Evolutionary conservation across 2,329 filamentous ascomycete genomes (phyloP), one percentile per base, ranked within the genome.

Genomic region (Xylaria sp.): DNA sequence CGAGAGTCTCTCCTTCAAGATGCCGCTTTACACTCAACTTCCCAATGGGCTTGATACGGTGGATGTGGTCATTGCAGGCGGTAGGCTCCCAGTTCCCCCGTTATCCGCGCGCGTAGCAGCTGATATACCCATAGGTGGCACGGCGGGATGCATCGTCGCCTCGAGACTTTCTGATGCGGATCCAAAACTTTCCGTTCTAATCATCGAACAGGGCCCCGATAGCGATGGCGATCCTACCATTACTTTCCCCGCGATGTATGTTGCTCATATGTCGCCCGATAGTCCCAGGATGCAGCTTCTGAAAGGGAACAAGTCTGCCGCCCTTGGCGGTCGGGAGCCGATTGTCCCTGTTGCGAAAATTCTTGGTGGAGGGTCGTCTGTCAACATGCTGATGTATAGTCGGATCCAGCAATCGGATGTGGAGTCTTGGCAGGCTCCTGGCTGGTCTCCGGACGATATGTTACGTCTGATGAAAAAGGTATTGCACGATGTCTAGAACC

Each of bases 361-460:
- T 0, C 75, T 87, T 0, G 85, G 85, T 27, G 85, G 85, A n/a
- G 84, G 84, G 4, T 80, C 77, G 1, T 79, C 79, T 1, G 79
- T 82, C 31, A 83, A 83, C 58, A 78, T 81, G 63, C 77, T 81
- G 76, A 79, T 82, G 72, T 68, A 70, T 53, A 66, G 63, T 1
- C 66, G 76, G 8, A 72, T 68, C 10, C 73, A 76, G 56, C 62
- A 68, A 23, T 65, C 67, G 19, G 76, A 77, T 53, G 75, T 65
- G 21, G 71, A 73, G n/a, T 60, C 70, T 0, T 74, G 71, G 71
- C 52, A 68, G 1, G 69, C 60, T n/a, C 41, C 69, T 23, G 68
- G 72, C 13, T 69, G 74, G 74, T 60, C 65, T 13, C 57, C 71
- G 2, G 68, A 72, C 25, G 71, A 72, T 9, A 31, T 87, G 72